Base-by-base conservation (phyloP, 2,329 filamentous ascomycete genomes). In the Stagonosporopsis rhizophila region DNA sequence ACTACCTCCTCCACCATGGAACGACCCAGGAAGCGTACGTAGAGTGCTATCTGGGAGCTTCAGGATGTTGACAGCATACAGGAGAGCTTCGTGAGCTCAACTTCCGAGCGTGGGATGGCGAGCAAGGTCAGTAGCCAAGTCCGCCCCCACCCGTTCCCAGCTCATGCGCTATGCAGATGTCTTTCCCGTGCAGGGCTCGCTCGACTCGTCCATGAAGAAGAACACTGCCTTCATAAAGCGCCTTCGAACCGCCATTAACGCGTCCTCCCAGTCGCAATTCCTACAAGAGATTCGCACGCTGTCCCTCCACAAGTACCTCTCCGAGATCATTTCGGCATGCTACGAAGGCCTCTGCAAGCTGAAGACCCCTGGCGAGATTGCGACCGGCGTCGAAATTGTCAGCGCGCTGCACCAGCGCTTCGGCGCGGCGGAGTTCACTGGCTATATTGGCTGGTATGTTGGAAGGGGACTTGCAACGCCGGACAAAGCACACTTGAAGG, bases 141-240 rank as follows among this genome's bases (percentile, higher is more conserved):
- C 62, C 56, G 22, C 30, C 44, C 39, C 52, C 44, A 54, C 53
- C 30, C 48, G 34, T 49, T 45, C 17, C 44, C 15, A 52, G 54
- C 59, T 70, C 44, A 73, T 52, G 67, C 65, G 60, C 42, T 51
- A 47, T 41, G 30, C 65, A 96, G 92, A 91, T 81, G 80, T 96
- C 60, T 92, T 96, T 71, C 79, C 86, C 50, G 87, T 95, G 66
- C 88, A 86, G 76, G 85, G 85, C 72, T 89, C 90, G 27, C 88
- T 98, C 71, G 94, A 98, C 77, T 96, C 94, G 48, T 95, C 93
- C 47, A 83, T 98, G 76, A 97, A 96, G 81, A 98, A 97, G 82
- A 98, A 98, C 71, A 98, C 94, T 4, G 92, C 93, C 64, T 97
- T 98, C 77, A 98, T 98, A 74, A 97, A 96, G 79, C 91, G 94